Evolutionary conservation across 495 filamentous ascomycete genomes (phyloP), one percentile per base, ranked within the genome.

Genomic region (Xylaria palmicola): DNA sequence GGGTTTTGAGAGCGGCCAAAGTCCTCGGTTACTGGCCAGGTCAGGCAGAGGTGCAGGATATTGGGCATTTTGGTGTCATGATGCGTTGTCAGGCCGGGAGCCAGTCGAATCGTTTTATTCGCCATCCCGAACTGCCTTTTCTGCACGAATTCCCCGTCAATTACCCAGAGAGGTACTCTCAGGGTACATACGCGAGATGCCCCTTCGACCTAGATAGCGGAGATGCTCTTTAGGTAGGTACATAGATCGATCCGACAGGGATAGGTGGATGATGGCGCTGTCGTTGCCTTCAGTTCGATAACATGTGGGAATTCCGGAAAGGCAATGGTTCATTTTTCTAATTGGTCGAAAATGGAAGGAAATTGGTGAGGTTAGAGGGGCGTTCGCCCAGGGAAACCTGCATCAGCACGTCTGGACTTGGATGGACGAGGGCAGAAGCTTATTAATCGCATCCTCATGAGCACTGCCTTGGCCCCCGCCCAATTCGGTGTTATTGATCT

Each of bases 11-110:
- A 43, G 58, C n/a, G 67, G 57, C 62, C 61, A 56, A 62, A 55
- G 66, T 55, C 60, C 62, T 43, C 59, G 49, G 64, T 60, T 65
- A 70, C 73, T 72, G 72, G 74, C 66, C 70, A 72, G 73, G 76
- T 81, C 77, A 79, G 78, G 78, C 78, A 78, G 77, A 75, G 72
- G 74, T 79, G 78, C 78, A 75, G 74, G 70, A 67, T 66, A 67
- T 78, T 74, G 73, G 77, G 77, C 77, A 70, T 74, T 75, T 74
- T 79, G 58, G 73, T 81, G 64, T 68, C 65, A 72, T 71, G 59
- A 74, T 73, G 63, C 65, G 67, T 72, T 72, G 69, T 72, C 69
- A 69, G 66, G 59, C 52, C 67, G 34, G 32, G 60, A 50, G 57
- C 60, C 67, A 64, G 65, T 65, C 64, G 57, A 62, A 62, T 57